Percentiles rank a stretch among this genome's conserved stretches.
These are phyloP conservation scores for Caryopteris hybrid DNA, from an alignment of 305 asterid genomes.

Conservation along the genomic window DNA sequence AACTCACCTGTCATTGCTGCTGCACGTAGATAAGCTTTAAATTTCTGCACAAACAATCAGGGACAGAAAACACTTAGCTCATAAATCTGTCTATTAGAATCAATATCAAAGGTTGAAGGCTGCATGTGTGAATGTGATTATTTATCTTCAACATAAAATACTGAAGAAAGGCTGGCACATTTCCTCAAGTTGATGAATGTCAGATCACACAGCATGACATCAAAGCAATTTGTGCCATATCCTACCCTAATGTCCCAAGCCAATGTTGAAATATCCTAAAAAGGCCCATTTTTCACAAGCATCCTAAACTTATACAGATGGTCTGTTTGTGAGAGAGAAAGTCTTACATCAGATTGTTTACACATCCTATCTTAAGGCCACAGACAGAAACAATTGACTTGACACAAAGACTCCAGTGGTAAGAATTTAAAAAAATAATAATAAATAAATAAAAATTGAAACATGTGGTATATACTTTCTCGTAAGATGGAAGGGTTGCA, in stretches of 20 bases:
- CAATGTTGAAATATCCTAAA: background rate
- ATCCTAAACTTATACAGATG: background rate
- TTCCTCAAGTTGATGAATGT: background rate
- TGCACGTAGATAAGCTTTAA: slow-evolving; percentile 37
- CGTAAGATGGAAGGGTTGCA: background rate
- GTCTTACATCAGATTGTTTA: background rate
- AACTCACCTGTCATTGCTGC: slow-evolving; percentile 66
- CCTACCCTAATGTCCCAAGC: background rate
- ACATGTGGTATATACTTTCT: background rate
- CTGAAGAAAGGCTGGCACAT: background rate
- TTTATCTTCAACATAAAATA: background rate
- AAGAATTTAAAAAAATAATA: too few relatives aligned
- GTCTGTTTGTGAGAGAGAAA: background rate
- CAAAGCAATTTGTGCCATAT: background rate
- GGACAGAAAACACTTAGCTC: slow-evolving; percentile 9
- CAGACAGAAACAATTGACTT: background rate
- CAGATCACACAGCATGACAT: background rate
- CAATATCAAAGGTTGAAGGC: background rate
- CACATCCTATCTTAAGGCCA: background rate
- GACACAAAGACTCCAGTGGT: background rate
- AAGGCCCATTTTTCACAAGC: background rate
- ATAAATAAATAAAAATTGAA: background rate
- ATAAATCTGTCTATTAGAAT: background rate
- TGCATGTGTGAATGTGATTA: background rate
- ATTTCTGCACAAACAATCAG: slow-evolving; percentile 48